Evolutionary conservation across 176 grass and related monocot genomes (phyloP), one percentile per base, ranked within the genome.

Genomic region (Tillandsia fasciculata): DNA sequence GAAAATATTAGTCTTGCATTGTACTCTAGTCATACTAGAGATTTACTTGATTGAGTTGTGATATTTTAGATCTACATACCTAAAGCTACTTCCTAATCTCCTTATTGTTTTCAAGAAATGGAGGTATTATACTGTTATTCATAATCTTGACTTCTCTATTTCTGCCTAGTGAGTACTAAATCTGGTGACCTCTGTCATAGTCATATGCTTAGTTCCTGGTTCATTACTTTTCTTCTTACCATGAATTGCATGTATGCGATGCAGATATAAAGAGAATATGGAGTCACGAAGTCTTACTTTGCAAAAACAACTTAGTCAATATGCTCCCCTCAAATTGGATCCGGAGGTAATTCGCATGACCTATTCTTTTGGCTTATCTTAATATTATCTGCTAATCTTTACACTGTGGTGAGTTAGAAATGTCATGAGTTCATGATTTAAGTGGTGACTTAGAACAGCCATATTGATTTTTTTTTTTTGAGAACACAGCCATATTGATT

Each of bases 231-330:
- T 53, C 49, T 66, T 52, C 51, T 53, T 74, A 8, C 17, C 49
- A 28, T 63, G 13, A 61, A 22, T 67, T 28, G 63, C 12, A 8
- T 66, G 68, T 47, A 15, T 18, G 69, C 48, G 64, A 63, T 80
- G 72, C 74, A 96, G 92, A 79, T 96, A 96, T 66, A 92, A 85
- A 79, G 76, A 85, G 52, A 87, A 96, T 77, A 75, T 51, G 9
- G 81, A 89, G 22, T 81, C 76, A 26, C 83, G 76, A 9, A 85
- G 83, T 74, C 73, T 91, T 79, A 84, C 49, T 14, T 81, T 96
- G 75, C 88, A 96, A 85, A 92, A 96, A 64, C 69, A 92, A 82
- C 87, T 92, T 53, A 82, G 53, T 50, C 81, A 79, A 76, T 96
- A 96, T 79, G 76, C 86, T 77, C 80, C 86, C 49, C 85, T 96